Evolutionary conservation across 2,329 filamentous ascomycete genomes (phyloP).

Genomic region (Mariannaea elegans): DNA sequence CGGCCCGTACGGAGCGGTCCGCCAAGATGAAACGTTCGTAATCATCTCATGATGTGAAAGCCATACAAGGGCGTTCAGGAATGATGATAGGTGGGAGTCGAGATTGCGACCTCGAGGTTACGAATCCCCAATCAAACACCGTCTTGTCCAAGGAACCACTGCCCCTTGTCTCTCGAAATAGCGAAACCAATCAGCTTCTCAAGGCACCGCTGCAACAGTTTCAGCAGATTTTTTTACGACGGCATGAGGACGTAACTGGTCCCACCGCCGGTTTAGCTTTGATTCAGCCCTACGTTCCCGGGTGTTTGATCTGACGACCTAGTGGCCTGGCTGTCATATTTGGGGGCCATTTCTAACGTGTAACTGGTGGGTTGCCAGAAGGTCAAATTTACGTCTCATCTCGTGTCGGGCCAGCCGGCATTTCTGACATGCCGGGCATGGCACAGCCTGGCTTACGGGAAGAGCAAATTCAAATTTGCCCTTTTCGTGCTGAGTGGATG

Average conservation of each 20-base stretch:
- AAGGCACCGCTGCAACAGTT: neutral
- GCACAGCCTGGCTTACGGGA: slow-evolving; percentile 13
- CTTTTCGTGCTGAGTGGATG: neutral
- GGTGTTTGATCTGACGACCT: slow-evolving; percentile 14
- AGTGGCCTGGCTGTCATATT: slow-evolving; percentile 6
- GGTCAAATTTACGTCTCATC: slow-evolving; percentile 1
- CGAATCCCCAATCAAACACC: slow-evolving; percentile 16
- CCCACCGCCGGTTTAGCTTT: slow-evolving; percentile 14
- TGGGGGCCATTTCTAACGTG: slow-evolving; percentile 7
- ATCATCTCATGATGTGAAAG: slow-evolving; percentile 1
- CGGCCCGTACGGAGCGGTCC: slow-evolving; percentile 21
- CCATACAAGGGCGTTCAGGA: neutral
- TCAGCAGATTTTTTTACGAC: slow-evolving; percentile 3
- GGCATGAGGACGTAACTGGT: slow-evolving; percentile 9
- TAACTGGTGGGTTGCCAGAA: neutral
- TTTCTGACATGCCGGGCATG: neutral
- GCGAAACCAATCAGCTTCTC: slow-evolving; percentile 8
- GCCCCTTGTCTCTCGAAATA: neutral
- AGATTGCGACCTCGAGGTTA: slow-evolving; percentile 17
- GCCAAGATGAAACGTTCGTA: slow-evolving; percentile 7
- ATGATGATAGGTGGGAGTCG: slow-evolving; percentile 13
- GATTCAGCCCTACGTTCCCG: slow-evolving; percentile 25
- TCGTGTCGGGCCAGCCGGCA: slow-evolving; percentile 4
- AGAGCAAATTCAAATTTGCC: neutral
- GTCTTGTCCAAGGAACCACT: slow-evolving; percentile 1